These are phyloP conservation scores for Eucalyptus fibrosa DNA, from an alignment of 345 rosid genomes.

Conservation along the genomic window DNA sequence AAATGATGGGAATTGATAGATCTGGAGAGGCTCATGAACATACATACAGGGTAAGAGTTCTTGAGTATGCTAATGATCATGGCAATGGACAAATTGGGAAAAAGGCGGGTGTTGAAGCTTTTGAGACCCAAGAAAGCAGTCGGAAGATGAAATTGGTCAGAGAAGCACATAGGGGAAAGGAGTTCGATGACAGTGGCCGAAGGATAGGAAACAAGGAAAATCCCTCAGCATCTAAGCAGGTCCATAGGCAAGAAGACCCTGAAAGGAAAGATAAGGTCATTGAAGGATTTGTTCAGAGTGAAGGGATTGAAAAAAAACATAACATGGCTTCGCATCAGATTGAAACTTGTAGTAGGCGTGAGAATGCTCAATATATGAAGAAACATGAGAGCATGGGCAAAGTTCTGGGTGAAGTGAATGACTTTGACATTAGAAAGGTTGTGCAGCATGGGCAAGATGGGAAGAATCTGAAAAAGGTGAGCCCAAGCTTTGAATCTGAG, in stretches of 20 bases:
- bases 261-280: slow-evolving; percentile 15
- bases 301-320: slow-evolving; percentile 19
- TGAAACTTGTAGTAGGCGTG: slow-evolving; percentile 20
- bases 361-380: slow-evolving; percentile 12
- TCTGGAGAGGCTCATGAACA: slow-evolving; percentile 24
- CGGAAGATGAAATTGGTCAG: slow-evolving; percentile 4
- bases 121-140: background rate
- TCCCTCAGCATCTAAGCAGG: slow-evolving; percentile 18
- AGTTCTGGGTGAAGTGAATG: slow-evolving; percentile 9
- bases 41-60: slow-evolving; percentile 15
- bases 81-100: slow-evolving; percentile 4
- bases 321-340: slow-evolving; percentile 3
- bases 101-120: background rate
- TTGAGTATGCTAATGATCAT: slow-evolving; percentile 5
- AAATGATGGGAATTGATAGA: slow-evolving; percentile 44
- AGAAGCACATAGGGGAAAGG: background rate
- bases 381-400: slow-evolving; percentile 18
- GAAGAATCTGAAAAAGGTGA: slow-evolving; percentile 3
- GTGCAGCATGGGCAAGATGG: slow-evolving; percentile 16
- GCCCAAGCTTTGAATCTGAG: background rate
- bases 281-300: slow-evolving; percentile 19
- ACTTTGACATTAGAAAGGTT: slow-evolving; percentile 10
- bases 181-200: background rate
- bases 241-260: slow-evolving; percentile 8
- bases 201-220: background rate